Evolutionary conservation across 1,284 basidiomycete genomes (phyloP).

Genomic region (Cutaneotrichosporon daszewskae): DNA sequence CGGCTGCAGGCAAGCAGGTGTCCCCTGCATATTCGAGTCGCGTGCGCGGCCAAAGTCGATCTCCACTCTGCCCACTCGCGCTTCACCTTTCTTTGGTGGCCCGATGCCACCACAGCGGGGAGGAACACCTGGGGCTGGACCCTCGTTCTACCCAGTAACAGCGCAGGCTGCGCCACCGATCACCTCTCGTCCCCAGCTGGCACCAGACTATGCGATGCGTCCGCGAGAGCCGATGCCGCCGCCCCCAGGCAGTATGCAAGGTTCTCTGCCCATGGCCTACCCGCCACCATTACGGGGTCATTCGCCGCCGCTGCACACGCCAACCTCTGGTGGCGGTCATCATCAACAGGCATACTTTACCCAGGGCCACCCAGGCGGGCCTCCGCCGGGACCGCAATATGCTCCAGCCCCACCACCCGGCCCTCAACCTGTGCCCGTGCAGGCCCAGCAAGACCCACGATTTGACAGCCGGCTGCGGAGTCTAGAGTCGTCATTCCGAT

Average conservation of each 20-base stretch:
- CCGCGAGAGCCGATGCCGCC: slow-evolving; percentile 38
- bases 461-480: slow-evolving; percentile 12
- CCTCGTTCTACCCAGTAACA: slow-evolving; percentile 30
- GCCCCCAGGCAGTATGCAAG: too few relatives aligned
- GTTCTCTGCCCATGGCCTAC: too few relatives aligned
- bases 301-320: slow-evolving; percentile 9
- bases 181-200: slow-evolving; percentile 26
- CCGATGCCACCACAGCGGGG: slow-evolving; percentile 22
- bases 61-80: slow-evolving; percentile 30
- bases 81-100: slow-evolving; percentile 30
- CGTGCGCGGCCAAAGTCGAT: slow-evolving; percentile 41
- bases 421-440: slow-evolving; percentile 1
- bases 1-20: slow-evolving; percentile 41
- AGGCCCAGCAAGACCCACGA: slow-evolving; percentile 1
- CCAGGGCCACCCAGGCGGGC: neutral
- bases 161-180: slow-evolving; percentile 34
- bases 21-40: slow-evolving; percentile 41
- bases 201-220: slow-evolving; percentile 27
- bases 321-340: neutral
- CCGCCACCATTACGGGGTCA: slow-evolving; percentile 13
- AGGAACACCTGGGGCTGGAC: slow-evolving; percentile 17
- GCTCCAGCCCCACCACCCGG: neutral
- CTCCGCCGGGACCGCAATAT: slow-evolving; percentile 9
- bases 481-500: slow-evolving; percentile 13
- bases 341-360: slow-evolving; percentile 10